Percentiles rank a stretch among this genome's conserved stretches.
These are phyloP conservation scores for Sphagnum tenellum DNA, from an alignment of 225 moss, liverwort and hornwort species.

Conservation along the genomic window DNA sequence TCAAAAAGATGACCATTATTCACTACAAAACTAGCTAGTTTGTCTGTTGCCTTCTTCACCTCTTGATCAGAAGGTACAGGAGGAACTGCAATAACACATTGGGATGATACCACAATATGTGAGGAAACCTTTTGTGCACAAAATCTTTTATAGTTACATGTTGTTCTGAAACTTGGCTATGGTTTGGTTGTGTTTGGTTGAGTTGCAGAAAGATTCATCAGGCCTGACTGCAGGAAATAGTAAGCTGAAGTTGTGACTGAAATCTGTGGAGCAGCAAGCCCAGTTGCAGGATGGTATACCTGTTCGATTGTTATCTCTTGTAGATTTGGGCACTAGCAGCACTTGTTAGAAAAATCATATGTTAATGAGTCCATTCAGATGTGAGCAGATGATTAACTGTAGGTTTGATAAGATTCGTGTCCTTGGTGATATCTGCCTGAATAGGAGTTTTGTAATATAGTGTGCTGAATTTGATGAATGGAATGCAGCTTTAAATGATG, in stretches of 20 bases:
- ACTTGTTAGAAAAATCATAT: not conserved
- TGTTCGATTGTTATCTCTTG: not conserved
- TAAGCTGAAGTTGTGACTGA: conserved; percentile 65
- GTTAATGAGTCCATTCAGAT: not conserved
- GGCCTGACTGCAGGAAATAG: conserved; percentile 67
- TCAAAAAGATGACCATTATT: no score
- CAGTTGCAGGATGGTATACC: conserved; percentile 66
- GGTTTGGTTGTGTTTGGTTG: not conserved
- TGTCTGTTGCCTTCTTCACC: no score
- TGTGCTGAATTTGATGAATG: not conserved
- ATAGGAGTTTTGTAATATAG: not conserved
- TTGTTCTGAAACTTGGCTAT: no score
- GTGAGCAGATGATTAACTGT: not conserved
- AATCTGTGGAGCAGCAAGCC: conserved; percentile 80
- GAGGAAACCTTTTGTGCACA: no score
- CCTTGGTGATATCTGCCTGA: not conserved
- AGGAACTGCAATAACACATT: no score
- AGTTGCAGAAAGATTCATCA: conserved; percentile 62
- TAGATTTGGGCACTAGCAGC: not conserved
- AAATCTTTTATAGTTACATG: no score
- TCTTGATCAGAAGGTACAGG: no score
- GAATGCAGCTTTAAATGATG: conserved; percentile 62
- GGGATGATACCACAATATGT: no score
- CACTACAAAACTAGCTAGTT: no score
- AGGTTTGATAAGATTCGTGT: not conserved